Base-by-base conservation (phyloP, 2,329 filamentous ascomycete genomes). In the Aspergillus phoenicis region DNA sequence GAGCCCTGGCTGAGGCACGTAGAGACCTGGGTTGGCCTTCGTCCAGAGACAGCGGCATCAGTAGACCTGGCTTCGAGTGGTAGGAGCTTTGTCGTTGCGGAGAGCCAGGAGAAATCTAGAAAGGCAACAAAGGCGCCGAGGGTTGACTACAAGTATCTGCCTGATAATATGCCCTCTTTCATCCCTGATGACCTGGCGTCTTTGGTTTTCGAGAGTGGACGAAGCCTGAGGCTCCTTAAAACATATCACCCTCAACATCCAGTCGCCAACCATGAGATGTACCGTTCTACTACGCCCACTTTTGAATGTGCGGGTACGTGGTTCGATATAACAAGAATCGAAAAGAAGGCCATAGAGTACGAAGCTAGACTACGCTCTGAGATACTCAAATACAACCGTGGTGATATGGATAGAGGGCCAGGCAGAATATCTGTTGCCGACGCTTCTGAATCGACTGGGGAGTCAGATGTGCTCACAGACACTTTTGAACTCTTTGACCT, bases 151-250 rank as follows among this genome's bases (percentile, higher is more conserved):
- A 80, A 82, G 17, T 78, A 74, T 51, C 64, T 64, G 22, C 62
- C 66, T 22, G 79, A 84, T 28, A 85, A 85, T 63, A 87, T 95
- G 77, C 91, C 91, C 0, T 80, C 82, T 2, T 95, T 95, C 66
- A 82, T 96, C 48, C 84, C 88, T 0, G 73, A 80, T 5, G 91
- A 95, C 60, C 84, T 93, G 65, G 88, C 87, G 3, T 83, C 85
- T 54, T 80, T 83, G 5, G 86, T 95, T n/a, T 93, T 94, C 65
- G 91, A 96, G 71, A 90, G 88, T 3, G 92, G 91, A 4, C 86
- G 85, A 68, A 94, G 90, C 71, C 76, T 96, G 52, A 85, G 90
- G 7, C 87, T 95, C 57, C 81, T 96, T 52, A 85, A 87, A 66
- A 79, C 81, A 22, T 87, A 89, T 66, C 90, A 95, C 71, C 84